These are phyloP conservation scores for Gilbertella persicaria DNA, from an alignment of 371 early-diverging fungal species.

Conservation along the genomic window DNA sequence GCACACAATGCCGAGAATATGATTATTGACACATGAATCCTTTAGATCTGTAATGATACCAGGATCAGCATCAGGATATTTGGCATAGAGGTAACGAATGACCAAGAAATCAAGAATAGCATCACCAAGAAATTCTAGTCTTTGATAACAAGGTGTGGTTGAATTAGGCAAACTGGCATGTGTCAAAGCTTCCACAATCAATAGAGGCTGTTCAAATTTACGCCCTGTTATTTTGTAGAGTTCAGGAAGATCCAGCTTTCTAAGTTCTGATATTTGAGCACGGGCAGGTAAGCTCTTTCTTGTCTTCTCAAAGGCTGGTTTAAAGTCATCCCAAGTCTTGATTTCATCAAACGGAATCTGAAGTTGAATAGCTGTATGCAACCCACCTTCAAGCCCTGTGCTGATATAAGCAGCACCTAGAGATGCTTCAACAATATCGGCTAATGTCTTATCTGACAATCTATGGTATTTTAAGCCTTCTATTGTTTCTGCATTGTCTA, in stretches of 20 bases:
- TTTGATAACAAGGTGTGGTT: slow-evolving; percentile 77
- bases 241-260: slow-evolving; percentile 23
- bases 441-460: slow-evolving; percentile 81
- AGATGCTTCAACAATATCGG: slow-evolving; percentile 90
- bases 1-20: slow-evolving; percentile 77
- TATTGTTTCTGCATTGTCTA: slow-evolving; percentile 39
- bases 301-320: slow-evolving; percentile 27
- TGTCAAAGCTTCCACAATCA: slow-evolving; percentile 83
- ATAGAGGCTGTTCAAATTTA: slow-evolving; percentile 62
- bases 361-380: slow-evolving; percentile 59
- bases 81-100: slow-evolving; percentile 69
- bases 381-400: slow-evolving; percentile 65
- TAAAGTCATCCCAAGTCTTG: slow-evolving; percentile 53
- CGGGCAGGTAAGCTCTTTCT: slow-evolving; percentile 33
- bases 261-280: slow-evolving; percentile 30
- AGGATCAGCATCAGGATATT: slow-evolving; percentile 61
- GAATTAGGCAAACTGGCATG: slow-evolving; percentile 74
- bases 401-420: slow-evolving; percentile 79
- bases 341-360: slow-evolving; percentile 63
- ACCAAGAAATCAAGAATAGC: slow-evolving; percentile 86
- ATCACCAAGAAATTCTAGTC: slow-evolving; percentile 96
- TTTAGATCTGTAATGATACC: slow-evolving; percentile 76
- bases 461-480: slow-evolving; percentile 37
- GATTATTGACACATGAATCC: slow-evolving; percentile 88
- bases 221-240: slow-evolving; percentile 69